These are phyloP conservation scores for Suillus sp. DNA, from an alignment of 768 basidiomycete genomes.

Conservation along the genomic window DNA sequence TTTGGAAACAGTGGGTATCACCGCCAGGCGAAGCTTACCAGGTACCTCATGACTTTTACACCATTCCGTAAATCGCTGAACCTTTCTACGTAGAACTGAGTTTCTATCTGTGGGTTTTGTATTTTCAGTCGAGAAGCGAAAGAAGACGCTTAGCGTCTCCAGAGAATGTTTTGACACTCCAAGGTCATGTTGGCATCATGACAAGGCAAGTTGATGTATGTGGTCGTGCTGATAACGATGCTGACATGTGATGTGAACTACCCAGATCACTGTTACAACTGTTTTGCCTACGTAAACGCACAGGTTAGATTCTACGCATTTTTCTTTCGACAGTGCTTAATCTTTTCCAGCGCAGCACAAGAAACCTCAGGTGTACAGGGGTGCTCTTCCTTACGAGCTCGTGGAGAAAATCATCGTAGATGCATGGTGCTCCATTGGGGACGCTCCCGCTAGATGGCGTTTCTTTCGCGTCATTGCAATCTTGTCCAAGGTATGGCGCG, in stretches of 20 bases:
- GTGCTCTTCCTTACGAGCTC: conserved; percentile 9
- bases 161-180: background rate
- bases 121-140: background rate
- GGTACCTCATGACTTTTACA: too few species aligned
- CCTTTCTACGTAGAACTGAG: background rate
- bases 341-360: conserved; percentile 1
- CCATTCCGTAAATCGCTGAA: background rate
- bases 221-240: background rate
- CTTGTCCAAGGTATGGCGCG: conserved; percentile 10
- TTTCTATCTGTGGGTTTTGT: background rate
- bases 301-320: background rate
- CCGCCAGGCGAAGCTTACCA: background rate
- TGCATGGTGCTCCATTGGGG: conserved; percentile 7
- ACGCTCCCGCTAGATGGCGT: conserved; percentile 1
- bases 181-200: background rate
- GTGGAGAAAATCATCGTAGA: conserved; percentile 7
- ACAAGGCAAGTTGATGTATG: background rate
- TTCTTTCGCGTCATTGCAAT: conserved; percentile 8
- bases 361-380: conserved; percentile 1
- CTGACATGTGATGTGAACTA: background rate
- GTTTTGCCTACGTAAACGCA: conserved; percentile 4
- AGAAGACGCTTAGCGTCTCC: background rate
- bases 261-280: background rate
- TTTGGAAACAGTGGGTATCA: background rate
- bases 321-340: background rate